Percentiles rank a stretch among this genome's conserved stretches.
These are phyloP conservation scores for Daldinia bambusicola DNA, from an alignment of 495 filamentous ascomycete genomes.

Conservation along the genomic window DNA sequence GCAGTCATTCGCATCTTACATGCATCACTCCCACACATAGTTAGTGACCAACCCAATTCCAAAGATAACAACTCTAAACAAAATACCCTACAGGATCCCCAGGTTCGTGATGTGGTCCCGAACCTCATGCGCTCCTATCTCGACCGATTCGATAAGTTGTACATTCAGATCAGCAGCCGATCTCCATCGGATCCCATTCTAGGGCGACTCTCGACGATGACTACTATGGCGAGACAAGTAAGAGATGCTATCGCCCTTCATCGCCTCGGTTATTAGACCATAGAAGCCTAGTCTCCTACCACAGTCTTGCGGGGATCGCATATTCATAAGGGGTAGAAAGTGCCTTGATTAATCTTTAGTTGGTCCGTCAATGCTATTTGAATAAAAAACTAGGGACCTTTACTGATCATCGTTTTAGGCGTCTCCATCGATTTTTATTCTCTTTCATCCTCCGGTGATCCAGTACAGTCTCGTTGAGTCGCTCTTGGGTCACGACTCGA, in stretches of 20 bases:
- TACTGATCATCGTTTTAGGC: not conserved
- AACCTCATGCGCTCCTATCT: slow-evolving; percentile 78
- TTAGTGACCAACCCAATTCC: slow-evolving; percentile 49
- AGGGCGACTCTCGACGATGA: slow-evolving; percentile 42
- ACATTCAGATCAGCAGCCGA: slow-evolving; percentile 71
- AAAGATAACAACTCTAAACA: slow-evolving; percentile 35
- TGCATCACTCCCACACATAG: slow-evolving; percentile 55
- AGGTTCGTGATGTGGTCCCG: slow-evolving; percentile 77
- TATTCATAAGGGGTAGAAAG: not conserved
- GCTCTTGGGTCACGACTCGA: not conserved
- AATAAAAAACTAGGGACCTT: not conserved
- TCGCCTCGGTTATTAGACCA: slow-evolving; percentile 20
- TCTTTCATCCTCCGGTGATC: not conserved
- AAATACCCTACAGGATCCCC: slow-evolving; percentile 67
- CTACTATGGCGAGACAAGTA: slow-evolving; percentile 37
- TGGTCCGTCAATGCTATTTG: slow-evolving; percentile 16
- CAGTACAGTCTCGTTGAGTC: not conserved
- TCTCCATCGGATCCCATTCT: slow-evolving; percentile 66
- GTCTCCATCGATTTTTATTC: slow-evolving; percentile 3
- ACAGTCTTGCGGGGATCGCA: not conserved
- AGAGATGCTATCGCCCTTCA: slow-evolving; percentile 20
- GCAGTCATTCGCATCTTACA: slow-evolving; percentile 67
- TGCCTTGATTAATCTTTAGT: slow-evolving; percentile 1
- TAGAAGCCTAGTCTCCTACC: not conserved
- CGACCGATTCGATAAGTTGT: slow-evolving; percentile 74